phyloP scores from a whole-genome alignment of 345 rosid species.

The Citrus australasica region DNA sequence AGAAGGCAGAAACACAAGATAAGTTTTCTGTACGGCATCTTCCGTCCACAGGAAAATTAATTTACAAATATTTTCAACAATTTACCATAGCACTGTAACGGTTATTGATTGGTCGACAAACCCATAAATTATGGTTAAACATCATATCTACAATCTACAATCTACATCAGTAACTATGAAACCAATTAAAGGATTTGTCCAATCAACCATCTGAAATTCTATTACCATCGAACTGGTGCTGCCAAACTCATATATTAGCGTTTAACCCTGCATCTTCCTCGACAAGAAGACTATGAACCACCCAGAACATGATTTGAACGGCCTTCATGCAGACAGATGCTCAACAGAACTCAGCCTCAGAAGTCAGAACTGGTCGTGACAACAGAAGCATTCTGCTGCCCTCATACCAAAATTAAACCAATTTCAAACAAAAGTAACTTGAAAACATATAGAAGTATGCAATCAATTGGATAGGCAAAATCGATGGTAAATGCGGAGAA shows the following conservation, averaged over 20 bases:
- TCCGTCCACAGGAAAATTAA: neutral
- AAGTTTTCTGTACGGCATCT: neutral
- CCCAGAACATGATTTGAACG: neutral
- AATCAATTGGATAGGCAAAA: neutral
- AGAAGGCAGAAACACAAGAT: too few relatives aligned
- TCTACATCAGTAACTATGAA: neutral
- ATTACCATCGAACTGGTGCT: neutral
- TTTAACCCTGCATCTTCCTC: slow-evolving; percentile 3
- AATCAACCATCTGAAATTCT: neutral
- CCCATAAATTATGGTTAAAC: neutral
- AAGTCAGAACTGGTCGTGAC: neutral
- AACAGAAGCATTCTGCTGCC: neutral
- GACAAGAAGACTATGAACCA: neutral
- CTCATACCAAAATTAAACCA: neutral
- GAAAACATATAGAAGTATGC: neutral
- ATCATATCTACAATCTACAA: neutral
- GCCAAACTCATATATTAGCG: neutral
- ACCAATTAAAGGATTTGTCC: neutral
- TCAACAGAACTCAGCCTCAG: neutral
- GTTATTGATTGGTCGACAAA: neutral
- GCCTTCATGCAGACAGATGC: slow-evolving; percentile 5
- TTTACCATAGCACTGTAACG: neutral
- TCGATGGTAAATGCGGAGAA: neutral
- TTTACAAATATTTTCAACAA: neutral
- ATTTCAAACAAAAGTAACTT: neutral